Evolutionary conservation across 2,329 filamentous ascomycete species (phyloP).

Genomic region (Uncinocarpus reesii): DNA sequence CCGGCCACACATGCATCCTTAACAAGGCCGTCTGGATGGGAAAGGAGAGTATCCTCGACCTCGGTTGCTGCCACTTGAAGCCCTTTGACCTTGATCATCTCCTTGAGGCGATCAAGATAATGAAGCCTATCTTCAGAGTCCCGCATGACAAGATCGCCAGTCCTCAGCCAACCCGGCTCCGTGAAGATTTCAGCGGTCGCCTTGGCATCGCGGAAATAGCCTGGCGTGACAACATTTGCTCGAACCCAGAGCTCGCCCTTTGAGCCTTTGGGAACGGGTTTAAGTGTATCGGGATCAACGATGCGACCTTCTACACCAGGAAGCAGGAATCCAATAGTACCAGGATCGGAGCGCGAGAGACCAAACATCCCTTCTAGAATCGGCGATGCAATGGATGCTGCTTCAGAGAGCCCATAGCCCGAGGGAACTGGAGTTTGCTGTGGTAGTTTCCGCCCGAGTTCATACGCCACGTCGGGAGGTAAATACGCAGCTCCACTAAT

Average conservation of each 20-base stretch:
- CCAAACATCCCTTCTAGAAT: constrained; percentile 15
- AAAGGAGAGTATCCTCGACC: constrained; percentile 52
- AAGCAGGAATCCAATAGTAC: constrained; percentile 30
- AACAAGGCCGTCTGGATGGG: constrained; percentile 35
- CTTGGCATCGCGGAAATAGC: constrained; percentile 36
- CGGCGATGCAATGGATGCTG: constrained; percentile 12
- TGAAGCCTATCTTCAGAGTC: constrained; percentile 33
- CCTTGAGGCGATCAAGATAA: constrained; percentile 54
- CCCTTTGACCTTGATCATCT: constrained; percentile 59
- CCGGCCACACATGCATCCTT: constrained; percentile 14
- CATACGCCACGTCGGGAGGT: constrained; percentile 12
- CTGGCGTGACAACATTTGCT: constrained; percentile 37
- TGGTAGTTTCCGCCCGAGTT: constrained; percentile 13
- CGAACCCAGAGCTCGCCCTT: constrained; percentile 39
- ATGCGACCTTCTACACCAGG: constrained; percentile 35
- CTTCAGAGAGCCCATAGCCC: constrained; percentile 14
- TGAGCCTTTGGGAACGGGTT: constrained; percentile 30
- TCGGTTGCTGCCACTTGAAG: constrained; percentile 51
- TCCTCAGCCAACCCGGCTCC: constrained; percentile 36
- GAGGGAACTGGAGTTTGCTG: constrained; percentile 10
- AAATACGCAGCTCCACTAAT: constrained; percentile 14
- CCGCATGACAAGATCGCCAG: constrained; percentile 29
- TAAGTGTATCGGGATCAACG: constrained; percentile 29
- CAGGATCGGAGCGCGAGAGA: constrained; percentile 15
- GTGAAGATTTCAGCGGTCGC: constrained; percentile 33